Evolutionary conservation across 75 land plant genomes (phyloP).

Genomic region (Selaginella moellendorffii): DNA sequence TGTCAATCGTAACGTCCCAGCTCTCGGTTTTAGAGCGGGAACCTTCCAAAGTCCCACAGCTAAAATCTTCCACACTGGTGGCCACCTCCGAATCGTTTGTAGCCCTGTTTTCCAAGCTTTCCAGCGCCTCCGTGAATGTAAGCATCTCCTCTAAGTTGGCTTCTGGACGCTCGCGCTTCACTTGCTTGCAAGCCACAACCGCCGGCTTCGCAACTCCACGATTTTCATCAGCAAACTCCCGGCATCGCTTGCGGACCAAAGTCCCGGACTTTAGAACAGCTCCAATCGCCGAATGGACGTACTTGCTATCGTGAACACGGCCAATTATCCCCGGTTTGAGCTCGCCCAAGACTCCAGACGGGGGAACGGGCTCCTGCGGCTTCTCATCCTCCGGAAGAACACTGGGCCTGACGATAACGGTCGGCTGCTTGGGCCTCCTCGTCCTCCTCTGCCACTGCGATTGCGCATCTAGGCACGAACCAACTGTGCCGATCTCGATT

Average conservation of each 20-base stretch:
- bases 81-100: too few species aligned
- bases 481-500: not conserved
- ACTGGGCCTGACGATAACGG: not conserved
- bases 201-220: not conserved
- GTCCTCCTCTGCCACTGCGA: not conserved
- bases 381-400: not conserved
- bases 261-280: too few species aligned
- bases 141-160: too few species aligned
- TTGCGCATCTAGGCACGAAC: not conserved
- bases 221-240: not conserved
- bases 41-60: not conserved
- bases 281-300: not conserved
- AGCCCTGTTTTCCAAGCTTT: too few species aligned
- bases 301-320: not conserved
- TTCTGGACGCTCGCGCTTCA: not conserved
- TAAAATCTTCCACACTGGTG: not conserved
- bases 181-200: not conserved
- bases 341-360: not conserved
- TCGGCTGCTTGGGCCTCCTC: not conserved
- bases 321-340: not conserved
- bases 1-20: too few species aligned
- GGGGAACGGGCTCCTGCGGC: not conserved
- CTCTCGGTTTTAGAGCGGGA: not conserved
- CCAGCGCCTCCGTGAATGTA: too few species aligned
- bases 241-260: too few species aligned